Evolutionary conservation across 2,329 filamentous ascomycete genomes (phyloP), one percentile per base, ranked within the genome.

Genomic region (Fusarium sp.): DNA sequence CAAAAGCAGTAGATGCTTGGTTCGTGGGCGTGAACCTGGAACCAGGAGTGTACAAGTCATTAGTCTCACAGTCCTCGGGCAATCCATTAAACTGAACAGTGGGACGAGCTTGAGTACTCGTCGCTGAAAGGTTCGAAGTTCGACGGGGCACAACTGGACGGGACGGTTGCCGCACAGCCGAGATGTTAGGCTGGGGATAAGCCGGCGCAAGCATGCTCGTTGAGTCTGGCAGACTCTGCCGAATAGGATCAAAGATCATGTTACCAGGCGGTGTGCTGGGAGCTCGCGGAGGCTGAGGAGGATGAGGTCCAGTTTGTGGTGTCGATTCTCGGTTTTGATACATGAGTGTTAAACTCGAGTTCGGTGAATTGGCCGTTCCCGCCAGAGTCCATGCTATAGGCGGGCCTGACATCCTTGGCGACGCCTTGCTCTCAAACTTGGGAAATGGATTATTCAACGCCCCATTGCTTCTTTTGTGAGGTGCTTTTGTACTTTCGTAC

Each of bases 321-420:
- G 50, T 48, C 8, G 59, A 39, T 23, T 74, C 72, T 28, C 62
- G 50, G 71, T 87, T 89, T 63, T 92, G 90, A 76, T 93, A 97
- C 75, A 97, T 88, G 57, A 95, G 86, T 2, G 93, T 94, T 7
- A 97, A 82, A 75, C 93, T 96, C 0, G 93, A 93, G 67, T 90
- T 94, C 2, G 93, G 91, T 6, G 93, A 96, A 74, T 97, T 93
- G 56, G 93, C 94, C 3, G 91, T 95, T 16, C 93, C 93, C 0
- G 93, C 93, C n/a, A 97, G 81, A 10, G 93, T 94, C 91, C 92
- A 97, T 2, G 93, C 93, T 61, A 97, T 93, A 1, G 82, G 84
- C 11, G 82, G 81, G 3, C 78, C 76, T 6, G 72, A 56, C 38
- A 82, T 80, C 50, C 83, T 85, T 2, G 87, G 86, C 1, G 86